Conservation (phyloP, 2,329 filamentous ascomycete species). For the Metarhizium album region DNA sequence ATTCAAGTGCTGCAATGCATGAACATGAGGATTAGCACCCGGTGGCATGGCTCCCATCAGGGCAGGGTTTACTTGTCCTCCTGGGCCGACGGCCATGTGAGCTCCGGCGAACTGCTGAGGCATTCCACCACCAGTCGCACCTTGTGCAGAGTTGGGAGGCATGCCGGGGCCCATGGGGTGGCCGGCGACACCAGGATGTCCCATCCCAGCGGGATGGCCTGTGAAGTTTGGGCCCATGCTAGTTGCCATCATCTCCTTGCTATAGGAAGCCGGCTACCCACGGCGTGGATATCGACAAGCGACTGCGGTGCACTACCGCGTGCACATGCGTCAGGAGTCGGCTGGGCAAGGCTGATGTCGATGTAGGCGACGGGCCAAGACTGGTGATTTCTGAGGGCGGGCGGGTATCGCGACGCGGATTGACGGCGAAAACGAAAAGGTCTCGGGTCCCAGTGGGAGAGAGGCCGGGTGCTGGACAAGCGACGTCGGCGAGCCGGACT, state of each 20-base stretch:
- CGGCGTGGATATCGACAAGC: constrained; percentile 47
- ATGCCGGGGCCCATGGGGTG: constrained; percentile 54
- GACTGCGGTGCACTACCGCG: constrained; percentile 33
- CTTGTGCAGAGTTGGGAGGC: constrained; percentile 58
- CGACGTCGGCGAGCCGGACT: background rate
- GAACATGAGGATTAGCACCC: constrained; percentile 52
- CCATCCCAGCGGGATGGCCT: constrained; percentile 62
- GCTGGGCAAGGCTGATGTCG: constrained; percentile 2
- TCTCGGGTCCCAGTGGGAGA: background rate
- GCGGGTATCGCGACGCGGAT: constrained; percentile 9
- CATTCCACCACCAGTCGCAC: constrained; percentile 52
- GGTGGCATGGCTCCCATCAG: constrained; percentile 72
- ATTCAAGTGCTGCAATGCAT: constrained; percentile 62
- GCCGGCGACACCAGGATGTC: constrained; percentile 56
- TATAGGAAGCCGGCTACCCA: constrained; percentile 40
- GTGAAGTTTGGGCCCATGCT: constrained; percentile 53
- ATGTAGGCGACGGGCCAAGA: background rate
- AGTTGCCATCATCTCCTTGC: constrained; percentile 52
- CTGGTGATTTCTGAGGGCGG: constrained; percentile 2
- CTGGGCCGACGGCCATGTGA: constrained; percentile 62
- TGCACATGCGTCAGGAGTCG: constrained; percentile 26
- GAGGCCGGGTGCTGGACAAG: background rate
- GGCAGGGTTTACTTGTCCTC: constrained; percentile 60
- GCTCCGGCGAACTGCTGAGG: constrained; percentile 52
- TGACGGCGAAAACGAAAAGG: constrained; percentile 5